Percentiles rank a stretch among this genome's conserved stretches.
Conservation (phyloP, 2,329 filamentous ascomycete genomes). For the Paraconiothyrium sp. region DNA sequence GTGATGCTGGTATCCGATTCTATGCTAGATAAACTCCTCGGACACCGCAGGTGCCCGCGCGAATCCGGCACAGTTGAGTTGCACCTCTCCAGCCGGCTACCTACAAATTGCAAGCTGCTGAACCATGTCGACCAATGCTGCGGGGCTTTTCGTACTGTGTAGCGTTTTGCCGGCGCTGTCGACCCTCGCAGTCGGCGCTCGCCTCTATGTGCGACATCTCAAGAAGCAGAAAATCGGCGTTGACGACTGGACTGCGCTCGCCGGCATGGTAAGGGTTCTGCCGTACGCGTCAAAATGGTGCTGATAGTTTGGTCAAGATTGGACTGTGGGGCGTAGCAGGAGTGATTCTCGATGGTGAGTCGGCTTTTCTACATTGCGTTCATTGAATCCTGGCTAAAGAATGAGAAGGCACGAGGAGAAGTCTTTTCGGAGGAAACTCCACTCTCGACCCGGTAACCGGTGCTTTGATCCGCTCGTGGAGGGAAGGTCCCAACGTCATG, state of each 20-base stretch:
- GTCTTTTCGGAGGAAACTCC: constrained; percentile 12
- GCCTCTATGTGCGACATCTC: constrained; percentile 12
- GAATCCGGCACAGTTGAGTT: constrained; percentile 5
- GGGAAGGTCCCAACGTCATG: constrained; percentile 17
- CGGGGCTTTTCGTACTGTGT: constrained; percentile 13
- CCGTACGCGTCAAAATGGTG: not conserved
- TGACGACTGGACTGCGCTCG: constrained; percentile 18
- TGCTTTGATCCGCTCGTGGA: constrained; percentile 2
- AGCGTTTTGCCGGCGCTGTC: constrained; percentile 12
- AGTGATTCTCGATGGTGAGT: constrained; percentile 14
- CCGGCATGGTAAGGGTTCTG: constrained; percentile 10
- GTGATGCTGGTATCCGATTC: not conserved
- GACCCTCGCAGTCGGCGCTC: constrained; percentile 13
- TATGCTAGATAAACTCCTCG: constrained; percentile 14
- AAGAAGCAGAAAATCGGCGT: constrained; percentile 14
- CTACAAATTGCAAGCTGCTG: not conserved
- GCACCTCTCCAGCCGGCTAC: not conserved
- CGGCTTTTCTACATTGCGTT: not conserved
- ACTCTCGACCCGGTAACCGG: constrained; percentile 15
- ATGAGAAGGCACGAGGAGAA: not conserved
- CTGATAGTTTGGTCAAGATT: constrained; percentile 10
- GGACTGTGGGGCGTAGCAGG: constrained; percentile 14
- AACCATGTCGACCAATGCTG: constrained; percentile 16
- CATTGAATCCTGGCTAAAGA: not conserved
- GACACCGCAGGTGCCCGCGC: constrained; percentile 14